These are phyloP conservation scores for Aspergillus fructus DNA, from an alignment of 2,329 filamentous ascomycete species.

Conservation along the genomic window DNA sequence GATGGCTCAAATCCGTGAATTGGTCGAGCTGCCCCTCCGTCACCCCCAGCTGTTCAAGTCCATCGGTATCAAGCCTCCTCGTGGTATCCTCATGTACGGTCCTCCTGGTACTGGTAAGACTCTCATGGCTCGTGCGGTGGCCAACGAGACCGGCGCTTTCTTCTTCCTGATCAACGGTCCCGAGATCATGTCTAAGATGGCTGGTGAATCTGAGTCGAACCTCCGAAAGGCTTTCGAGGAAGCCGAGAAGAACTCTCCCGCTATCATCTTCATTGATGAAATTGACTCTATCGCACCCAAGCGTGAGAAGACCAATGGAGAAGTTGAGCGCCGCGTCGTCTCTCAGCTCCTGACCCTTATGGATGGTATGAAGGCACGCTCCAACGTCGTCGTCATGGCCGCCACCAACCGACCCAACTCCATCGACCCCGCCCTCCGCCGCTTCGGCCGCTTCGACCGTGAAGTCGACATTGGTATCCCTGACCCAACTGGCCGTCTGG, in stretches of 20 bases:
- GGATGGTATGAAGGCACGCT: slow-evolving; percentile 99
- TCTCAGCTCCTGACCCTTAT: slow-evolving; percentile 96
- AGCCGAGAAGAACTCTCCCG: slow-evolving; percentile 98
- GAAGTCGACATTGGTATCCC: slow-evolving; percentile 98
- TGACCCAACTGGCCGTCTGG: slow-evolving; percentile 94
- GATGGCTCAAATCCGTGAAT: slow-evolving; percentile 98
- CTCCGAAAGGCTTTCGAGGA: slow-evolving; percentile 99
- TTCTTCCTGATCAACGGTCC: slow-evolving; percentile 99
- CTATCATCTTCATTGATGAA: slow-evolving; percentile 99
- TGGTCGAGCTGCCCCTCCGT: slow-evolving; percentile 94
- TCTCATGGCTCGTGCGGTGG: slow-evolving; percentile 95
- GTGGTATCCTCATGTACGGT: slow-evolving; percentile 94
- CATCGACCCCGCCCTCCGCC: slow-evolving; percentile 94
- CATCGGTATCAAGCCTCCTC: slow-evolving; percentile 98
- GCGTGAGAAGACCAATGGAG: slow-evolving; percentile 99
- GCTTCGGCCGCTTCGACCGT: slow-evolving; percentile 97
- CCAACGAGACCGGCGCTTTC: slow-evolving; percentile 98
- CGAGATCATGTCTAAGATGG: slow-evolving; percentile 99
- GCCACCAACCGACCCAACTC: slow-evolving; percentile 99
- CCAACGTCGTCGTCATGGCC: slow-evolving; percentile 98
- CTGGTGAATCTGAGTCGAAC: slow-evolving; percentile 98
- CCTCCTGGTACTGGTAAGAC: slow-evolving; percentile 99
- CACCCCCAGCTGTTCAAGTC: slow-evolving; percentile 99
- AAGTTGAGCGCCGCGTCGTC: slow-evolving; percentile 97
- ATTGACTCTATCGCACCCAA: slow-evolving; percentile 99